phyloP scores from a whole-genome alignment of 1,284 basidiomycete genomes.

The Ustilago nuda region DNA sequence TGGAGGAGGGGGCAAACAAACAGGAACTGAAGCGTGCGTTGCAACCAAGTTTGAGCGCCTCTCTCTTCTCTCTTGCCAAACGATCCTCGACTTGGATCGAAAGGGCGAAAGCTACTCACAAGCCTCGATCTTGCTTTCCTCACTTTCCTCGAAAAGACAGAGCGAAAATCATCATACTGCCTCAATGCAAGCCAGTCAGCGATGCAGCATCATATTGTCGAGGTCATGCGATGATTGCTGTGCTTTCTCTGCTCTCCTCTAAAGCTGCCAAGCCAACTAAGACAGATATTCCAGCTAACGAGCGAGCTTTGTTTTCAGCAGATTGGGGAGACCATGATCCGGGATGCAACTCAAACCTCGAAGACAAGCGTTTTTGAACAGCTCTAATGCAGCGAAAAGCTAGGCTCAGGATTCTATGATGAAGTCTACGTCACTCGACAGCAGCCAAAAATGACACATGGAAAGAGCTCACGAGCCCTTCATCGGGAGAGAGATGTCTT shows the following conservation, averaged over 20 bases:
- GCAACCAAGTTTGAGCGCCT: background rate
- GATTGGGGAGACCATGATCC: background rate
- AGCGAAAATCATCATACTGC: slow-evolving; percentile 7
- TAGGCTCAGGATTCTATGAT: background rate
- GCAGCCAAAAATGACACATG: slow-evolving; percentile 19
- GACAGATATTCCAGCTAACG: background rate
- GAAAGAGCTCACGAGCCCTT: slow-evolving; percentile 21
- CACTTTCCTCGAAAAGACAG: background rate
- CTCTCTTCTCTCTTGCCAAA: background rate
- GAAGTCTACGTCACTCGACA: slow-evolving; percentile 34
- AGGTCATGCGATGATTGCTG: background rate
- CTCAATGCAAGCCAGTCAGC: slow-evolving; percentile 8
- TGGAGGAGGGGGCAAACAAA: slow-evolving; percentile 5
- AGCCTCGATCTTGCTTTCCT: background rate
- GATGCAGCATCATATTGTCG: slow-evolving; percentile 10
- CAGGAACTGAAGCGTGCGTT: slow-evolving; percentile 18
- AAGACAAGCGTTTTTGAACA: slow-evolving; percentile 5
- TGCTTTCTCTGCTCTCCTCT: background rate
- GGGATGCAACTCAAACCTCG: background rate
- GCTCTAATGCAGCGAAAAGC: background rate
- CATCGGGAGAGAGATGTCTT: too few relatives aligned
- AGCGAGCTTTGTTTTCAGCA: background rate
- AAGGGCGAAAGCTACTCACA: background rate
- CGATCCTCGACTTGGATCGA: slow-evolving; percentile 21
- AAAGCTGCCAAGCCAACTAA: slow-evolving; percentile 6